Evolutionary conservation across 768 basidiomycete genomes (phyloP).

Genomic region (Kwoniella dejecticola): DNA sequence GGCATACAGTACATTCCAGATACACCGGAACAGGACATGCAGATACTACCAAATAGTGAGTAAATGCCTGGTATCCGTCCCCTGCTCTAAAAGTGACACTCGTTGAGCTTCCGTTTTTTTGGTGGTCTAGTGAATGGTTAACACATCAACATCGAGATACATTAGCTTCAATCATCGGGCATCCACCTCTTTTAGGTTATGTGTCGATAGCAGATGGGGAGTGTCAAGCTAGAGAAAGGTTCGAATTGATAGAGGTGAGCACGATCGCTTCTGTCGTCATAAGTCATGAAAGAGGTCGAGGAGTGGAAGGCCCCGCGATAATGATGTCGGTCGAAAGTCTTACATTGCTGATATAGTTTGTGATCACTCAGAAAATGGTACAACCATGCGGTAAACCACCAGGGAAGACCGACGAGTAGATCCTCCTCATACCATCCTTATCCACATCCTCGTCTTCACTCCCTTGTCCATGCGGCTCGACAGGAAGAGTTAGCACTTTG

Average conservation of each 20-base stretch:
- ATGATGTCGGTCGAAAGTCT: neutral
- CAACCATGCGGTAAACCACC: slow-evolving; percentile 93
- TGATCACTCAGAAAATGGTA: slow-evolving; percentile 71
- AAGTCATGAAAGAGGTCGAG: slow-evolving; percentile 15
- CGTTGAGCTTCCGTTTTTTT: too few relatives aligned
- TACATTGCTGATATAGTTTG: neutral
- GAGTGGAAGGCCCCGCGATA: neutral
- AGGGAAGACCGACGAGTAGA: slow-evolving; percentile 72
- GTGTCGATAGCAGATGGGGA: slow-evolving; percentile 93
- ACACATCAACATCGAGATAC: slow-evolving; percentile 97
- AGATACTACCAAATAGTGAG: slow-evolving; percentile 92
- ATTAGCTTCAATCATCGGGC: slow-evolving; percentile 87
- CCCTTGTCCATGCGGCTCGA: too few relatives aligned
- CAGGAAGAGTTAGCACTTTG: too few relatives aligned
- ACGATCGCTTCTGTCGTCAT: slow-evolving; percentile 19
- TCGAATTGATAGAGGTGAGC: slow-evolving; percentile 92
- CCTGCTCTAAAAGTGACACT: too few relatives aligned
- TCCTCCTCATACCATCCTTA: too few relatives aligned
- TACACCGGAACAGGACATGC: slow-evolving; percentile 98
- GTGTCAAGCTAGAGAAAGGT: slow-evolving; percentile 80
- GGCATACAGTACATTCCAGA: slow-evolving; percentile 81
- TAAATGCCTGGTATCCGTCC: slow-evolving; percentile 25
- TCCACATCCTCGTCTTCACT: too few relatives aligned
- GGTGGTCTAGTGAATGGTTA: slow-evolving; percentile 78
- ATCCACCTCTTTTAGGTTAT: slow-evolving; percentile 80